phyloP scores from a whole-genome alignment of 1,139 yeast species.

The Oligophagozyma castellii region DNA sequence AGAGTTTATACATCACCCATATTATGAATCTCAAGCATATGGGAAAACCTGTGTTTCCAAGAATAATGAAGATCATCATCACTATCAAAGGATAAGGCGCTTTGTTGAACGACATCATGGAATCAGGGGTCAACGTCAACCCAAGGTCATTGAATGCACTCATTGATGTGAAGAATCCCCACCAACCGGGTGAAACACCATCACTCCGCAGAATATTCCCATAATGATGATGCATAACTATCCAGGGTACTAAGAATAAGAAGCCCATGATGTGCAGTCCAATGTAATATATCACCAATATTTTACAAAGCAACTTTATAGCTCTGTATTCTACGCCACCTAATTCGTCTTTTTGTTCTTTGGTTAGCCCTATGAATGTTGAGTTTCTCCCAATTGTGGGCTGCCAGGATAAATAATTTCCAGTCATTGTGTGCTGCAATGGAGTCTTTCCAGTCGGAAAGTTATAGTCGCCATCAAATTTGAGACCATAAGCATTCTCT shows the following conservation, averaged over 20 bases:
- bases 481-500: slow-evolving; percentile 13
- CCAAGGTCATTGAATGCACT: slow-evolving; percentile 81
- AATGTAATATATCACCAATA: slow-evolving; percentile 52
- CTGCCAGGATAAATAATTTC: slow-evolving; percentile 70
- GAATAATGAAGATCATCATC: slow-evolving; percentile 55
- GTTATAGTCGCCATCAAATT: slow-evolving; percentile 11
- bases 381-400: slow-evolving; percentile 94
- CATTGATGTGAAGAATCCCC: slow-evolving; percentile 76
- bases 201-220: slow-evolving; percentile 30
- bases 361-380: slow-evolving; percentile 68
- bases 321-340: slow-evolving; percentile 98
- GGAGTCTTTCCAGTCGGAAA: slow-evolving; percentile 6
- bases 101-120: slow-evolving; percentile 52
- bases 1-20: slow-evolving; percentile 59
- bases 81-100: slow-evolving; percentile 54
- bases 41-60: slow-evolving; percentile 94
- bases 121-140: slow-evolving; percentile 61
- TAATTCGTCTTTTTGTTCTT: slow-evolving; percentile 77
- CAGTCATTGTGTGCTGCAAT: slow-evolving; percentile 30
- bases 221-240: slow-evolving; percentile 31
- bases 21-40: slow-evolving; percentile 62
- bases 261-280: slow-evolving; percentile 60
- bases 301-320: slow-evolving; percentile 55
- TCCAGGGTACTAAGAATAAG: slow-evolving; percentile 54
- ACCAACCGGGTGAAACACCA: slow-evolving; percentile 72